Conservation (phyloP, 441 rosid species). For the Populus tomentosa region DNA sequence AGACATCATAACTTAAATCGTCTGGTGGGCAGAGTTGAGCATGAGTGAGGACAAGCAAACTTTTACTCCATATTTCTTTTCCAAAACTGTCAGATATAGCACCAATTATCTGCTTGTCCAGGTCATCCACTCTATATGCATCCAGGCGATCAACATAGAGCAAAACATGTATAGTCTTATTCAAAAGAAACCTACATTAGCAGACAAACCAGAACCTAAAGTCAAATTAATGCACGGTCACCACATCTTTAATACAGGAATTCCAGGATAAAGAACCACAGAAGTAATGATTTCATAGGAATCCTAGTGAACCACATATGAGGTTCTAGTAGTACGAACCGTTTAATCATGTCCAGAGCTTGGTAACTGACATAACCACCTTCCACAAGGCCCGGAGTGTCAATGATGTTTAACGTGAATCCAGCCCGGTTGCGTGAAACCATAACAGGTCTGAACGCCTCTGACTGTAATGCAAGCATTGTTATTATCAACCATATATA, state of each 20-base stretch:
- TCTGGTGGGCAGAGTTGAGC: slow-evolving; percentile 91
- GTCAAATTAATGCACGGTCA: not conserved
- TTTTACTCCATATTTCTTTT: slow-evolving; percentile 72
- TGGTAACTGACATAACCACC: slow-evolving; percentile 94
- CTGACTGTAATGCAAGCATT: slow-evolving; percentile 49
- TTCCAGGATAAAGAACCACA: not conserved
- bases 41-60: slow-evolving; percentile 84
- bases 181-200: slow-evolving; percentile 71
- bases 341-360: slow-evolving; percentile 80
- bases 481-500: not conserved
- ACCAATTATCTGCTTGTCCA: slow-evolving; percentile 73
- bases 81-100: slow-evolving; percentile 82
- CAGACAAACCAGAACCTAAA: not conserved
- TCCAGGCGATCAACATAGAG: slow-evolving; percentile 90
- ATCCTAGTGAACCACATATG: not conserved
- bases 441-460: slow-evolving; percentile 76
- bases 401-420: slow-evolving; percentile 71
- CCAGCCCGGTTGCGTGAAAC: slow-evolving; percentile 80
- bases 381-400: slow-evolving; percentile 94
- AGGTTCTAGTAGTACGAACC: slow-evolving; percentile 38
- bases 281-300: not conserved
- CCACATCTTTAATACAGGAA: not conserved
- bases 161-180: slow-evolving; percentile 77
- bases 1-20: slow-evolving; percentile 61
- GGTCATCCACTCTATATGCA: slow-evolving; percentile 92